A percentile compares a stretch with the other conserved stretches of the same genome.
Evolutionary conservation across 139 green algal genomes (phyloP).

Genomic region (Tetradesmus obliquus): DNA sequence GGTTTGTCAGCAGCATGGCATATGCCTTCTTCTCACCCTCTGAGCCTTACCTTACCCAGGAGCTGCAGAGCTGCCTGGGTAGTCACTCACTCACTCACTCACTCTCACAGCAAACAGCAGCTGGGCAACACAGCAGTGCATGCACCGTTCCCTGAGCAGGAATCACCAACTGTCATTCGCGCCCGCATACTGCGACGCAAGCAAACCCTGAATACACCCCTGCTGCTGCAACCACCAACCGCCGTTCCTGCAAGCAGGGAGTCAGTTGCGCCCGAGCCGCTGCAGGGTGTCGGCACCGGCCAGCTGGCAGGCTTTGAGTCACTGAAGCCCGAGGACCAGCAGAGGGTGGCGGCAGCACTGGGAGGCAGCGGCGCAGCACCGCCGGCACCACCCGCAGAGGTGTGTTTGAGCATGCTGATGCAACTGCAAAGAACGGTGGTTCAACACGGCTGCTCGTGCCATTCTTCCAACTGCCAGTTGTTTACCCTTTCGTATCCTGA

Average conservation of each 20-base stretch:
- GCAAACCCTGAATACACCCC: background rate
- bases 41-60: too few species aligned
- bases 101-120: background rate
- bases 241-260: constrained; percentile 19
- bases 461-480: background rate
- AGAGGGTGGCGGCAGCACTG: background rate
- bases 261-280: background rate
- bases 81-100: too few species aligned
- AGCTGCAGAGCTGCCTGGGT: too few species aligned
- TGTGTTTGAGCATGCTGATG: background rate
- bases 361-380: background rate
- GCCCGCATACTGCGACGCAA: background rate
- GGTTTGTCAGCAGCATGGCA: background rate
- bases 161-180: too few species aligned
- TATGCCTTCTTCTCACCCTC: too few species aligned
- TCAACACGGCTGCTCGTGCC: background rate
- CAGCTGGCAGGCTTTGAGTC: background rate
- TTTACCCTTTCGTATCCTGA: too few species aligned
- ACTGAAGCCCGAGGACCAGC: constrained; percentile 25
- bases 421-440: too few species aligned
- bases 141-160: background rate
- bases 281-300: background rate
- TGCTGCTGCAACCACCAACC: background rate
- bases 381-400: background rate
- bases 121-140: background rate